phyloP scores from a whole-genome alignment of 805 yeast genomes.

The Kurtzmaniella fragi region DNA sequence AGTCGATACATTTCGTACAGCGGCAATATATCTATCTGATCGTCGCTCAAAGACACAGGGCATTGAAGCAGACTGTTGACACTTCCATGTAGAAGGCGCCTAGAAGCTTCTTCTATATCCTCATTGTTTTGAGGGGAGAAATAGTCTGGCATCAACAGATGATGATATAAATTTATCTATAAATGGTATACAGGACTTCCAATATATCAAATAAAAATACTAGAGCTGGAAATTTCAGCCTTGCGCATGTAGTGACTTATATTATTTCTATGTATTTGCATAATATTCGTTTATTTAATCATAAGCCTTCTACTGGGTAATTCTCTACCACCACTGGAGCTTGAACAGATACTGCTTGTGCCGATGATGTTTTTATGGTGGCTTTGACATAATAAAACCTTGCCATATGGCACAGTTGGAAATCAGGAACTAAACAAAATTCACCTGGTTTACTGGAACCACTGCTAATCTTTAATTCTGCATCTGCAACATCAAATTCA shows the following conservation, averaged over 20 bases:
- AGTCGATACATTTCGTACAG: slow-evolving; percentile 37
- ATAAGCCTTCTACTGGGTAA: slow-evolving; percentile 1
- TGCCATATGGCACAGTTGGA: slow-evolving; percentile 32
- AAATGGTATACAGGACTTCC: too few relatives aligned
- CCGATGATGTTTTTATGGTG: slow-evolving; percentile 14
- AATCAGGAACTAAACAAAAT: slow-evolving; percentile 30
- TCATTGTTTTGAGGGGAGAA: too few relatives aligned
- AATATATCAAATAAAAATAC: too few relatives aligned
- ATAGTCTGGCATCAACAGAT: too few relatives aligned
- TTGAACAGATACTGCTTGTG: slow-evolving; percentile 18
- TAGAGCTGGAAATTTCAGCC: too few relatives aligned
- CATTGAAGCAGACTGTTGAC: neutral
- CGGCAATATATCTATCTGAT: slow-evolving; percentile 26
- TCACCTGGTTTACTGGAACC: slow-evolving; percentile 11
- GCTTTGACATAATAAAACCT: slow-evolving; percentile 30
- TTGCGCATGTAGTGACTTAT: too few relatives aligned
- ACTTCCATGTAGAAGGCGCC: too few relatives aligned
- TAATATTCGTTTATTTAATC: neutral
- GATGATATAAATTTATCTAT: too few relatives aligned
- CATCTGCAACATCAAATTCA: slow-evolving; percentile 21
- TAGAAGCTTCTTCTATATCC: too few relatives aligned
- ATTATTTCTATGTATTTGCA: too few relatives aligned
- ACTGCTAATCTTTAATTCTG: slow-evolving; percentile 22
- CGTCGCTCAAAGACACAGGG: neutral
- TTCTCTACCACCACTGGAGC: slow-evolving; percentile 27